Evolutionary conservation across 176 grass and related monocot genomes (phyloP).

Genomic region (bread wheat (Triticum aestivum)): IWGSC_CS_RefSeq_v2.1 NC_057805.1:70286129-70286628

Average conservation of each 20-base stretch:
- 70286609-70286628: slow-evolving; percentile 69
- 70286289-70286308: neutral
- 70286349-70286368: neutral
- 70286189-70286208: neutral
- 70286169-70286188: neutral
- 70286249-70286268: neutral
- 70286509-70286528: slow-evolving; percentile 62
- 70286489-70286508: slow-evolving; percentile 65
- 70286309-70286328: neutral
- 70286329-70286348: neutral
- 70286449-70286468: slow-evolving; percentile 23
- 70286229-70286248: slow-evolving; percentile 22
- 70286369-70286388: slow-evolving; percentile 8
- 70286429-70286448: neutral
- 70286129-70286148: neutral
- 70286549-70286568: slow-evolving; percentile 78
- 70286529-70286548: slow-evolving; percentile 54
- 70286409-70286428: neutral
- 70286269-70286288: no score
- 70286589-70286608: slow-evolving; percentile 80
- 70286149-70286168: neutral
- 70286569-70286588: slow-evolving; percentile 57
- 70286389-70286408: neutral
- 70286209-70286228: no score
- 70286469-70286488: slow-evolving; percentile 42